Conservation (phyloP, 768 basidiomycete species). For the Kondoa malvinella region DNA sequence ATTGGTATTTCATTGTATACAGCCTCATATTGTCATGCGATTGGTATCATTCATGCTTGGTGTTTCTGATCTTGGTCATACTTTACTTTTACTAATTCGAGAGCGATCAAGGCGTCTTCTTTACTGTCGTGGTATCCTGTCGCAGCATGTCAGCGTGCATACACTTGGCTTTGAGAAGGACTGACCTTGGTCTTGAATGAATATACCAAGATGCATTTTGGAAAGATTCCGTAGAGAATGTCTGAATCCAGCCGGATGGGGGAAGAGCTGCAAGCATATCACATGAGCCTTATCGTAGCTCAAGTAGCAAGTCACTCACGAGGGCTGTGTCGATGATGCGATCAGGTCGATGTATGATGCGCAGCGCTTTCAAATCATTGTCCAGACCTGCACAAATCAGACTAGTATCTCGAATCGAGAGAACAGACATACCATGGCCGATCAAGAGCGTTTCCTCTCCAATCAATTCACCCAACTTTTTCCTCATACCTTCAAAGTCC, state of each 20-base stretch:
- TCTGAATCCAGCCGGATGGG: constrained; percentile 66
- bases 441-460: constrained; percentile 68
- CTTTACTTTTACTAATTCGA: constrained; percentile 50
- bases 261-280: constrained; percentile 43
- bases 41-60: background rate
- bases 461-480: constrained; percentile 53
- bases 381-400: constrained; percentile 46
- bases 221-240: constrained; percentile 64
- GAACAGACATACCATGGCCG: constrained; percentile 37
- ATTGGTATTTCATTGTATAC: background rate
- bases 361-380: constrained; percentile 78
- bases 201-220: constrained; percentile 57
- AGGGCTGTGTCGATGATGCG: constrained; percentile 71
- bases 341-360: constrained; percentile 53
- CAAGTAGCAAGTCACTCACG: constrained; percentile 24
- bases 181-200: constrained; percentile 59
- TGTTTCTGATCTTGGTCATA: background rate
- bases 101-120: constrained; percentile 73
- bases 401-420: background rate
- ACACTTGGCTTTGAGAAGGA: constrained; percentile 28
- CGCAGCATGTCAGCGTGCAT: background rate
- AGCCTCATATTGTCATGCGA: background rate
- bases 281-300: background rate
- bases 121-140: constrained; percentile 70
- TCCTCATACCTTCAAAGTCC: constrained; percentile 49